A percentile compares a stretch with the other conserved stretches of the same genome.
Conservation (phyloP, 805 yeast species). For the Hanseniaspora pseudoguilliermondii region DNA sequence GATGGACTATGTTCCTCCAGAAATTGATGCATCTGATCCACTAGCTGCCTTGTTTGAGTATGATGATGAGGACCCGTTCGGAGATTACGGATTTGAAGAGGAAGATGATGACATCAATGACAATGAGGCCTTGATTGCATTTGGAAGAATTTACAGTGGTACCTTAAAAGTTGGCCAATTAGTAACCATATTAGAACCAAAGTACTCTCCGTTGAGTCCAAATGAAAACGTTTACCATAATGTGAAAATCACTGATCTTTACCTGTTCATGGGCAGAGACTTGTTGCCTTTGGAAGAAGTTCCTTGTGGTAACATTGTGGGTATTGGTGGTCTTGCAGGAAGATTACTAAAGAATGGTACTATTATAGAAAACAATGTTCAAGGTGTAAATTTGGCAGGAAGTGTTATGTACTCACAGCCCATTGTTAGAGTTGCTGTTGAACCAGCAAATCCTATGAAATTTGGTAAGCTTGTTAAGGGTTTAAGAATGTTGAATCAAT, state of each 20-base stretch:
- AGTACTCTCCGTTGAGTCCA: conserved; percentile 57
- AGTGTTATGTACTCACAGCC: conserved; percentile 70
- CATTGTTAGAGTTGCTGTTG: conserved; percentile 89
- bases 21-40: conserved; percentile 30
- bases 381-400: conserved; percentile 68
- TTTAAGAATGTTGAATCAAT: conserved; percentile 59
- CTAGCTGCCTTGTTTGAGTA: conserved; percentile 31
- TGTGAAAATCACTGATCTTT: conserved; percentile 55
- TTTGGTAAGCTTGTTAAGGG: conserved; percentile 68
- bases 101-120: conserved; percentile 30
- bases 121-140: conserved; percentile 68
- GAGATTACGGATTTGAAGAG: conserved; percentile 33
- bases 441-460: conserved; percentile 77
- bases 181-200: conserved; percentile 71
- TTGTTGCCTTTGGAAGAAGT: conserved; percentile 62
- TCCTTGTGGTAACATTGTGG: conserved; percentile 92
- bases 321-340: conserved; percentile 81
- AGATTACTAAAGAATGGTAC: conserved; percentile 81
- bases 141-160: conserved; percentile 83
- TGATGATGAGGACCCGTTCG: conserved; percentile 44
- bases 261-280: conserved; percentile 85
- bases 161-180: conserved; percentile 62
- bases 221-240: conserved; percentile 40
- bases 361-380: conserved; percentile 41
- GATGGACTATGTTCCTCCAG: conserved; percentile 22